Percentiles rank a stretch among this genome's conserved stretches.
These are phyloP conservation scores for Metschnikowia santaceciliae DNA, from an alignment of 805 yeast genomes.

Conservation along the genomic window DNA sequence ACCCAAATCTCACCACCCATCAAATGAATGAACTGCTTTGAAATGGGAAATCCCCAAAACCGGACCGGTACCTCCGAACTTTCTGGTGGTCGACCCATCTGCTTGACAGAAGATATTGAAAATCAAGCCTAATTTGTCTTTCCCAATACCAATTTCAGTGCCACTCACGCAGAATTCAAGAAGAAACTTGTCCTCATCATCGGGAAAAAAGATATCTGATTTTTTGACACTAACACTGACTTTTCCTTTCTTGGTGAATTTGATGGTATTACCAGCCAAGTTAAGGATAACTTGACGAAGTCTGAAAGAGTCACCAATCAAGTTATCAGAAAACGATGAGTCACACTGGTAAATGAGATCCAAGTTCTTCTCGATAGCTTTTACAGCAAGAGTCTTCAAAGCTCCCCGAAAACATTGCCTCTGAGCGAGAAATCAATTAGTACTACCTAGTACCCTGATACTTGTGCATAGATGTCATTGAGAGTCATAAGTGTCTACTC, in stretches of 20 bases:
- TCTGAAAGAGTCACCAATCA: constrained; percentile 86
- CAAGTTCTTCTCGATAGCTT: constrained; percentile 81
- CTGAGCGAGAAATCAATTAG: constrained; percentile 74
- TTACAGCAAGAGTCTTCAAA: constrained; percentile 81
- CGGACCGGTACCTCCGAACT: constrained; percentile 85
- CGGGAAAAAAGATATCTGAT: constrained; percentile 28
- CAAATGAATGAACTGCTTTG: constrained; percentile 78
- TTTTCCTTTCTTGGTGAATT: constrained; percentile 78
- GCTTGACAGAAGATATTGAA: constrained; percentile 92
- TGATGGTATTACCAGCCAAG: constrained; percentile 85
- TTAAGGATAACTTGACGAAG: constrained; percentile 82
- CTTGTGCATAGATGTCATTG: too few species aligned
- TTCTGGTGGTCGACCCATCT: constrained; percentile 88
- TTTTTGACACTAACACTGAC: constrained; percentile 73
- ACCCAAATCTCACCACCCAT: constrained; percentile 97
- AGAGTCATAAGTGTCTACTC: too few species aligned
- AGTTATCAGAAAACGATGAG: constrained; percentile 80
- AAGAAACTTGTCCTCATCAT: constrained; percentile 42
- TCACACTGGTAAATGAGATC: constrained; percentile 80
- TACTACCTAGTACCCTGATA: too few species aligned
- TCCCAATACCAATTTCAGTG: constrained; percentile 86
- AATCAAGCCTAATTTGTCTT: constrained; percentile 77
- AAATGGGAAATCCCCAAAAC: constrained; percentile 77
- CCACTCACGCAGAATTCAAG: constrained; percentile 85
- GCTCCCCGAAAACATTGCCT: constrained; percentile 84